Base-by-base conservation (phyloP, 768 basidiomycete species). In the Boletus sensibilis region DNA sequence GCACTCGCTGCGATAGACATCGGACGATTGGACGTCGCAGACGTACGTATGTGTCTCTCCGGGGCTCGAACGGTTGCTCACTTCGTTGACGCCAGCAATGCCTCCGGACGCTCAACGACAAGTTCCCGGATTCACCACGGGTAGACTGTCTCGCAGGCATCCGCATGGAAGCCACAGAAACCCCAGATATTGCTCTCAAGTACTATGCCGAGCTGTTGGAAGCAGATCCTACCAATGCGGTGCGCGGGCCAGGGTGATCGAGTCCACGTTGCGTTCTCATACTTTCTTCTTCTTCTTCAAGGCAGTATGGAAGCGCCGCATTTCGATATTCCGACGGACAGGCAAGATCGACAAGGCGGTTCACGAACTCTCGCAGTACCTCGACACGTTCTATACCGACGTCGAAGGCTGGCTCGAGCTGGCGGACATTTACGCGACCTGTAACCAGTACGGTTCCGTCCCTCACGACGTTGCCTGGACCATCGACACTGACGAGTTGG, bases 321-420 rank as follows among this genome's bases (percentile, higher is more conserved):
- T 92, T 60, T 84, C 90, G 0, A 82, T 93, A 12, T 78, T 89
- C 11, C 76, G 87, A 43, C 77, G 83, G 11, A 76, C 74, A 8
- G 85, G 90, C 44, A 81, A 81, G 65, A 71, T 81, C 0, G 84
- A 92, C 49, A 78, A 78, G 47, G 87, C 90, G 0, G 84, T 89
- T 2, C 80, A 85, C 11, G 85, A 93, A 64, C 78, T 96, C 4
- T 82, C 82, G 14, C 75, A 79, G 41, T 86, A 87, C 62, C 79
- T 94, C 20, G 94, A 97, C 64, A 92, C 88, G 0, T 89, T 93
- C 68, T 97, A 96, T 68, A 84, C 85, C 21, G 94, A 97, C 60
- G 76, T 87, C 14, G 92, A 94, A 61, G 92, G 83, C 12, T 96
- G 94, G 94, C 73, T 90, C 18, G 88, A 94, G 68, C 82, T 97